Evolutionary conservation across 2,329 filamentous ascomycete species (phyloP).

Genomic region (Penicillium palitans): DNA sequence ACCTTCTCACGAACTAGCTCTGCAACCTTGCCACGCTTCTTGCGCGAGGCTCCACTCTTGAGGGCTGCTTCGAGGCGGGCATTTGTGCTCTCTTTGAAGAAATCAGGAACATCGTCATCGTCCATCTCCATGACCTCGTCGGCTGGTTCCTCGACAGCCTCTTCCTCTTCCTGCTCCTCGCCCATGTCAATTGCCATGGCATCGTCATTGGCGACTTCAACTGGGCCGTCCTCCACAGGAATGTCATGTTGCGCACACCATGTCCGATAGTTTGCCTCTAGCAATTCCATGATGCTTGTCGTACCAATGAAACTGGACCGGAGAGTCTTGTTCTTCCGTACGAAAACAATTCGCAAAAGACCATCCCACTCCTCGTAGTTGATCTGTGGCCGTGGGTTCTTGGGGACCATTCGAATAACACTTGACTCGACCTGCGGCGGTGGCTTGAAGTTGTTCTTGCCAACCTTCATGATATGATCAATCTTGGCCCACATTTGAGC

Average conservation of each 20-base stretch:
- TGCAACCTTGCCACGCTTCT: constrained; percentile 76
- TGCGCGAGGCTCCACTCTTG: constrained; percentile 55
- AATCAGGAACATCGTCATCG: constrained; percentile 70
- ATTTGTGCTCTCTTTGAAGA: constrained; percentile 68
- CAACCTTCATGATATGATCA: constrained; percentile 80
- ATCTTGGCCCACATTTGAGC: constrained; percentile 87
- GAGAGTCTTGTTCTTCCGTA: constrained; percentile 87
- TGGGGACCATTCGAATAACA: constrained; percentile 86
- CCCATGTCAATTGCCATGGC: constrained; percentile 41
- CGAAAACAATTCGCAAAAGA: constrained; percentile 76
- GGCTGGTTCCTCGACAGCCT: constrained; percentile 46
- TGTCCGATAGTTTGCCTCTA: constrained; percentile 85
- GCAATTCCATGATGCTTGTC: constrained; percentile 74
- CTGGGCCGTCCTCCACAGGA: constrained; percentile 66
- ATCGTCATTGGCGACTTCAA: constrained; percentile 35
- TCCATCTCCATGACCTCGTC: constrained; percentile 55
- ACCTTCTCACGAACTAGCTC: constrained; percentile 86
- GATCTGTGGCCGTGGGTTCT: constrained; percentile 80
- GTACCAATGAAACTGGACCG: constrained; percentile 78
- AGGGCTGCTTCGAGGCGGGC: constrained; percentile 42
- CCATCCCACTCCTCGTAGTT: constrained; percentile 96
- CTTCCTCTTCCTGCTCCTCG: constrained; percentile 28
- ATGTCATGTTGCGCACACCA: constrained; percentile 89
- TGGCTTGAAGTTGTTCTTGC: constrained; percentile 93
- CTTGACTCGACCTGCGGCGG: constrained; percentile 90